Evolutionary conservation across 1,284 basidiomycete species (phyloP).

Genomic region (Cystobasidiaceae sp.): DNA sequence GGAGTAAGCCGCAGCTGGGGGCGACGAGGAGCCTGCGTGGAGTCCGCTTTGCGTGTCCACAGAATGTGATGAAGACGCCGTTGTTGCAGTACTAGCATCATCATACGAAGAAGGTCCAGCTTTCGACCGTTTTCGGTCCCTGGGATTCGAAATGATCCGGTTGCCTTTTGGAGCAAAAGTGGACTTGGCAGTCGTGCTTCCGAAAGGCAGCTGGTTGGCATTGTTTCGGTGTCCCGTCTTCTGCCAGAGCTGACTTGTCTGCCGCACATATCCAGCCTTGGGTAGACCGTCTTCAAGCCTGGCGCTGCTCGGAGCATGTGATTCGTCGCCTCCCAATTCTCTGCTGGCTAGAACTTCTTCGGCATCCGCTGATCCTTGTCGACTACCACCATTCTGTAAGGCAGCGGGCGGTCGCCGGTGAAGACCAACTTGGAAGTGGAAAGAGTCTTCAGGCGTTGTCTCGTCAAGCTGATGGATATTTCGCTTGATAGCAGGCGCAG

Average conservation of each 20-base stretch:
- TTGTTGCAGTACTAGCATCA: slow-evolving; percentile 5
- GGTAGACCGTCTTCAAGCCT: too few relatives aligned
- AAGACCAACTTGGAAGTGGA: background rate
- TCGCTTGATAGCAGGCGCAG: slow-evolving; percentile 17
- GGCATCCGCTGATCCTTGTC: background rate
- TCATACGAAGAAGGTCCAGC: slow-evolving; percentile 21
- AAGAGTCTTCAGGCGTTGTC: background rate
- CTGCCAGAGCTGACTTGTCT: background rate
- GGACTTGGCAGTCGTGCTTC: background rate
- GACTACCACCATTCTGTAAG: background rate
- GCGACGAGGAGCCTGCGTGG: slow-evolving; percentile 2
- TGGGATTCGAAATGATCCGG: slow-evolving; percentile 16
- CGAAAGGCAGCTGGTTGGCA: background rate
- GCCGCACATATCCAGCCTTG: too few relatives aligned
- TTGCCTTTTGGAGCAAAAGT: slow-evolving; percentile 6
- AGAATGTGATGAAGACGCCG: slow-evolving; percentile 14
- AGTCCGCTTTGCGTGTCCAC: background rate
- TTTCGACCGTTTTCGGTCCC: slow-evolving; percentile 22
- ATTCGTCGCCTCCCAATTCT: too few relatives aligned
- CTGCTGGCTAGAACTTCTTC: background rate
- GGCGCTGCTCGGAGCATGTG: too few relatives aligned
- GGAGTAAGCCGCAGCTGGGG: background rate
- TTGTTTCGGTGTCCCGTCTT: background rate
- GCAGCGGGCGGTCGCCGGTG: background rate
- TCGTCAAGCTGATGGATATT: slow-evolving; percentile 22